phyloP scores from a whole-genome alignment of 768 basidiomycete genomes.

The Lactarius psammicola region DNA sequence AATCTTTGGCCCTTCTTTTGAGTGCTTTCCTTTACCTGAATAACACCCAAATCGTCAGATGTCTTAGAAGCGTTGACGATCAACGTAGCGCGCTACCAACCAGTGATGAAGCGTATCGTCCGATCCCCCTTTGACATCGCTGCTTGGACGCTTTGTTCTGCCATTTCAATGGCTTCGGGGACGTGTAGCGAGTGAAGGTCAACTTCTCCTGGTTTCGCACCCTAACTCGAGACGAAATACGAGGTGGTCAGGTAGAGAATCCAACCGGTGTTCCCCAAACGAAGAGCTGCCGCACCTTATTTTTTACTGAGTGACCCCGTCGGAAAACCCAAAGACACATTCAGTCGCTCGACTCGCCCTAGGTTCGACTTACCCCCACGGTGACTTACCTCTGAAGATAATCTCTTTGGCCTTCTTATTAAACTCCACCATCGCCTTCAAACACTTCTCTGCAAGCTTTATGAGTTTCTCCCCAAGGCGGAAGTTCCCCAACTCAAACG shows the following conservation, averaged over 20 bases:
- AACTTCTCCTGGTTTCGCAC: background rate
- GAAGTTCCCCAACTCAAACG: background rate
- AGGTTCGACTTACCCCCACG: too few relatives aligned
- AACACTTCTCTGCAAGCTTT: background rate
- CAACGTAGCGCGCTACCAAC: background rate
- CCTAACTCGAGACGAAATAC: background rate
- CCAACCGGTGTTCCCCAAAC: background rate
- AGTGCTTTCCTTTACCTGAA: background rate
- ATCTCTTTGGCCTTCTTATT: background rate
- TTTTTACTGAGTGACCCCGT: background rate
- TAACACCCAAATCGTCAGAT: background rate
- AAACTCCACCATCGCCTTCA: background rate
- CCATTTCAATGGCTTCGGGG: background rate
- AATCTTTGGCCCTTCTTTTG: background rate
- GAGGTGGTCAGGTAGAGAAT: background rate
- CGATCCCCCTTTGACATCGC: background rate
- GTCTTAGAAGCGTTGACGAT: background rate
- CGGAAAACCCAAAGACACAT: background rate
- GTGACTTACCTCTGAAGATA: background rate
- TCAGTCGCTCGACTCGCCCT: background rate
- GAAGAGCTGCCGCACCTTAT: background rate
- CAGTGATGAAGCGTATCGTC: background rate
- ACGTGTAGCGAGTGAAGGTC: background rate
- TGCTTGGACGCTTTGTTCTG: background rate
- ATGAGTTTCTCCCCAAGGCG: background rate